Percentiles rank a stretch among this genome's conserved stretches.
phyloP scores from a whole-genome alignment of 768 basidiomycete species.

The Mycena rosella region DNA sequence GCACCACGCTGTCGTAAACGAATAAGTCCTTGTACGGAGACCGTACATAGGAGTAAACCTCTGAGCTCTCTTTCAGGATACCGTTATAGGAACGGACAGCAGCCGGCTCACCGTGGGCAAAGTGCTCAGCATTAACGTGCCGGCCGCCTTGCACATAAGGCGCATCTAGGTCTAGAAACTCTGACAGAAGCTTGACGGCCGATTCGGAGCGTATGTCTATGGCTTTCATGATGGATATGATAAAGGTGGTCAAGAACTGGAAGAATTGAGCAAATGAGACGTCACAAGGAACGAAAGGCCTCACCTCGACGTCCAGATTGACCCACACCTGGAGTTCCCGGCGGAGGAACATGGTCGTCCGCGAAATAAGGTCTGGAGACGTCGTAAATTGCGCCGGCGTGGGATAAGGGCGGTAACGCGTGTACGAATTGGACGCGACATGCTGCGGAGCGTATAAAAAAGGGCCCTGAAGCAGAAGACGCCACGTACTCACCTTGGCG shows the following conservation, averaged over 20 bases:
- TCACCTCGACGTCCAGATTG: conserved; percentile 87
- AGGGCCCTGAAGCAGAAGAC: not conserved
- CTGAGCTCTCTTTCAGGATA: conserved; percentile 52
- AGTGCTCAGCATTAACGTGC: conserved; percentile 87
- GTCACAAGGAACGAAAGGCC: conserved; percentile 1
- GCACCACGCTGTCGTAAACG: conserved; percentile 83
- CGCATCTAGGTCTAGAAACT: conserved; percentile 87
- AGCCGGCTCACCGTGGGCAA: conserved; percentile 83
- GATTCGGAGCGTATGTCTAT: conserved; percentile 93
- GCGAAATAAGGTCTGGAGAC: conserved; percentile 78
- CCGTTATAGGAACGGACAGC: conserved; percentile 8
- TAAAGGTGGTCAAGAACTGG: conserved; percentile 91
- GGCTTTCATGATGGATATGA: conserved; percentile 90
- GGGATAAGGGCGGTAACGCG: conserved; percentile 92
- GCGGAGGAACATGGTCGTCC: conserved; percentile 85
- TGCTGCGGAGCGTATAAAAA: conserved; percentile 65
- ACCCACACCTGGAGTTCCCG: conserved; percentile 92
- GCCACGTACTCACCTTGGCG: conserved; percentile 75
- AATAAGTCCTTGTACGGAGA: conserved; percentile 90
- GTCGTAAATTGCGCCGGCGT: conserved; percentile 86
- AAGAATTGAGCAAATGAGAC: conserved; percentile 37
- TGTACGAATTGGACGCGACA: conserved; percentile 88
- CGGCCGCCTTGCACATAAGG: conserved; percentile 68
- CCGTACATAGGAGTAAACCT: conserved; percentile 89
- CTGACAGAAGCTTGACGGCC: conserved; percentile 85